Evolutionary conservation across 192 early-diverging fungal species (phyloP).

Genomic region (Umbelopsis sp.): DNA sequence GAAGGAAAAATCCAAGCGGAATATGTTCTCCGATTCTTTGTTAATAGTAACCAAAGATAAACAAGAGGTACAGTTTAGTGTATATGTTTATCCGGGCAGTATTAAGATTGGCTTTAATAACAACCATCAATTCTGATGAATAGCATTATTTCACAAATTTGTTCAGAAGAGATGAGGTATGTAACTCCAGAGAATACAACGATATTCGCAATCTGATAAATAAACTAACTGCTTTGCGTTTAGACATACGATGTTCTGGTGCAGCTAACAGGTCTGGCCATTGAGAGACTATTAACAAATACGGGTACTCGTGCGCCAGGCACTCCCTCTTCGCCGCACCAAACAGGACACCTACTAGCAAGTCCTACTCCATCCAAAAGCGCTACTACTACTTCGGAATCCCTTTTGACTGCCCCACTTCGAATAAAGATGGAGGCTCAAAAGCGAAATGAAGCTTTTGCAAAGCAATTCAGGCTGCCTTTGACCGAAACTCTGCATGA

Average conservation of each 20-base stretch:
- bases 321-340: background rate
- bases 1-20: conserved; percentile 87
- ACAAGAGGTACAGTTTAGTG: conserved; percentile 58
- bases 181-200: background rate
- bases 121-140: background rate
- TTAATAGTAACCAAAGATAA: conserved; percentile 81
- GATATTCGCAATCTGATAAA: background rate
- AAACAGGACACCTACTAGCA: background rate
- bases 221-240: background rate
- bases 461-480: conserved; percentile 78
- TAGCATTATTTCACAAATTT: conserved; percentile 79
- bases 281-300: conserved; percentile 76
- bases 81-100: no score
- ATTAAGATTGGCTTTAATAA: no score
- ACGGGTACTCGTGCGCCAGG: conserved; percentile 71
- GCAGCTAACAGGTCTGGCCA: conserved; percentile 75
- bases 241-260: conserved; percentile 77
- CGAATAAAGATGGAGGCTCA: conserved; percentile 69
- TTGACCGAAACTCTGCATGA: conserved; percentile 74
- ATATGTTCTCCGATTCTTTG: conserved; percentile 89
- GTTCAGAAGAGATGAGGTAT: conserved; percentile 80
- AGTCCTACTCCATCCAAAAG: background rate
- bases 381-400: background rate
- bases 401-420: conserved; percentile 40
- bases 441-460: conserved; percentile 81